Base-by-base conservation (phyloP, 768 basidiomycete species). In the Lenzites betulinus region DNA sequence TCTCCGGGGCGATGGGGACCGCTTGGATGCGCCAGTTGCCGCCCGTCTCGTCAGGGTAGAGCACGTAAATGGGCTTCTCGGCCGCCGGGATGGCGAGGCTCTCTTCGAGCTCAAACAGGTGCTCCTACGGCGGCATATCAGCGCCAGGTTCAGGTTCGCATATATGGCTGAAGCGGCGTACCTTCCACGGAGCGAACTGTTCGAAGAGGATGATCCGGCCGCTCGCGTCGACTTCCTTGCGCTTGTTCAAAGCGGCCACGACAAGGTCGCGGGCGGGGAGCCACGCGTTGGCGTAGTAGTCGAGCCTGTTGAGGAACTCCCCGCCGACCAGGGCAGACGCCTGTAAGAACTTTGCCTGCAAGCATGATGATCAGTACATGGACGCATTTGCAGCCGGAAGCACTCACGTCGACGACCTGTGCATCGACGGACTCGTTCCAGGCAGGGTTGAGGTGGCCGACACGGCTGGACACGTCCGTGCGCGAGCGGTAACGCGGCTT, bases 21-120 rank as follows among this genome's bases (percentile, higher is more conserved):
- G 96, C 95, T 71, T 98, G 96, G 46, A 99, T 76, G 42, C 97
- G 87, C 95, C 95, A 99, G 69, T 81, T 87, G 7, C 78, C 81
- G 13, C 73, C 78, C 0, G 77, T 79, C 71, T 93, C 92, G 66
- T 98, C 95, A 1, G 93, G 90, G 71, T 98, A 98, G 54, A 99
- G 78, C 53, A 95, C 81, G 71, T 98, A 98, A 36, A 90, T 79
- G 3, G 92, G 87, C 64, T 86, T 78, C 52, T 79, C 76, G 8
- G 82, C 72, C 0, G 73, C 70, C 1, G 81, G 58, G 33, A 83
- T 75, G 0, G 70, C 69, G 16, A 81, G 73, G 53, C 89, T 85
- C 2, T 75, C 72, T 74, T 98, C 96, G 38, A 96, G 79, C 59
- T 92, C 87, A 72, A 94, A 95, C 12, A 99, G 81, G 71, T 99